Conservation (phyloP, 2,329 filamentous ascomycete species). For the Ophiocordyceps camponoti-leonardi region DNA sequence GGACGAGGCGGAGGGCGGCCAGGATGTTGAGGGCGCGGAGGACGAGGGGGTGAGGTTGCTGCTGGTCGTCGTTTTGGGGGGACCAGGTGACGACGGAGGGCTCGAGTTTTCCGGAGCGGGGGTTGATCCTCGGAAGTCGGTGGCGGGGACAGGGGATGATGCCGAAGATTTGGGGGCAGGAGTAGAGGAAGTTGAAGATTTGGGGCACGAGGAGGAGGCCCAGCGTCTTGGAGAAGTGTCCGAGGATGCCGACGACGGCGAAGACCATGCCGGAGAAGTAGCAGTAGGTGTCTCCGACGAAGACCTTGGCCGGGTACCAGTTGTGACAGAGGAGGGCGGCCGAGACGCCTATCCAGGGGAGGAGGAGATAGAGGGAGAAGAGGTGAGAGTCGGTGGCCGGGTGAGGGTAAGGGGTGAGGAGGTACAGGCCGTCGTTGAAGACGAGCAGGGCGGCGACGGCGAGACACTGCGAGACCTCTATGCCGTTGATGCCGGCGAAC, state of each 20-base stretch:
- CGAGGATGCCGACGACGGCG: conserved; percentile 87
- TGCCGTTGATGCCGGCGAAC: conserved; percentile 96
- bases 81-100: conserved; percentile 67
- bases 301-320: conserved; percentile 88
- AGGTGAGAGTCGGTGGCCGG: conserved; percentile 91
- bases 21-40: conserved; percentile 50
- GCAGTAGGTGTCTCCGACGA: conserved; percentile 97
- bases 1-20: conserved; percentile 48
- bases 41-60: conserved; percentile 50
- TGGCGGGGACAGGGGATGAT: conserved; percentile 86
- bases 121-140: conserved; percentile 76
- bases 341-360: conserved; percentile 89
- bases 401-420: conserved; percentile 69
- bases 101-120: conserved; percentile 68
- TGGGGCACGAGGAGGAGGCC: conserved; percentile 82
- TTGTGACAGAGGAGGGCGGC: conserved; percentile 77
- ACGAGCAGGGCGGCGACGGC: conserved; percentile 73
- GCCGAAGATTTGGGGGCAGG: conserved; percentile 76
- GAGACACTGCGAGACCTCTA: conserved; percentile 88
- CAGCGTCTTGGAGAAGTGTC: conserved; percentile 95
- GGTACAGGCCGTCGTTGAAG: conserved; percentile 77
- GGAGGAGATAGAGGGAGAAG: conserved; percentile 85
- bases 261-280: conserved; percentile 99
- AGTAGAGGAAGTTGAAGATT: conserved; percentile 94
- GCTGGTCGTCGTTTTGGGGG: no score